phyloP scores from a whole-genome alignment of 139 green algal species.

The Chlamydomonas sphaeroides region DNA sequence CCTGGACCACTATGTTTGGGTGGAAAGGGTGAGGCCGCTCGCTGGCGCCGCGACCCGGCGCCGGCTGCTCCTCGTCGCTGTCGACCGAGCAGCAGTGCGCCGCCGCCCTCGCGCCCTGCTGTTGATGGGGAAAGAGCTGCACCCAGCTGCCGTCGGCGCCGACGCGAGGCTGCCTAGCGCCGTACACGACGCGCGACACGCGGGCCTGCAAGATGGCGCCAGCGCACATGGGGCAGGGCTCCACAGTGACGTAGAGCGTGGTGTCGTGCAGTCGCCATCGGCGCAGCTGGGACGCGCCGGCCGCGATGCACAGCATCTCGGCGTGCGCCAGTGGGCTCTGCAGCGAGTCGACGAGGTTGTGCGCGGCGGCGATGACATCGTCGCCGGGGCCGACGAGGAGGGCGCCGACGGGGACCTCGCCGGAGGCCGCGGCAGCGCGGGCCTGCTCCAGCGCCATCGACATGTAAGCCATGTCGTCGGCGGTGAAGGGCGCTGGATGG shows the following conservation, averaged over 20 bases:
- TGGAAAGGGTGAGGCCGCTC: constrained; percentile 74
- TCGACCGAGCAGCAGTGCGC: no score
- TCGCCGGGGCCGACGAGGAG: constrained; percentile 65
- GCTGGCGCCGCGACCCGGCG: no score
- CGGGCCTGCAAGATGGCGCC: constrained; percentile 88
- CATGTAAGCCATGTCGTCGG: constrained; percentile 54
- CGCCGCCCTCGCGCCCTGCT: no score
- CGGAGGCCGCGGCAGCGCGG: constrained; percentile 28
- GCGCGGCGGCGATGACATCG: constrained; percentile 55
- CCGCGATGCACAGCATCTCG: constrained; percentile 83
- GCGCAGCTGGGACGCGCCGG: constrained; percentile 51
- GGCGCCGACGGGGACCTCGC: constrained; percentile 88
- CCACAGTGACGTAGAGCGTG: constrained; percentile 93
- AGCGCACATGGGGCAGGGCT: constrained; percentile 97
- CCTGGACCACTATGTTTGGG: constrained; percentile 60
- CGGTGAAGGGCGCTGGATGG: neutral
- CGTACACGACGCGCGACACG: constrained; percentile 87
- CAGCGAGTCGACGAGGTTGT: constrained; percentile 72
- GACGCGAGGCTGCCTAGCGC: constrained; percentile 79
- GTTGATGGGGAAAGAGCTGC: constrained; percentile 55
- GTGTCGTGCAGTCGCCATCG: constrained; percentile 76
- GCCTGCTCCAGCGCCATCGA: constrained; percentile 62
- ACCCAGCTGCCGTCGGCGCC: constrained; percentile 93
- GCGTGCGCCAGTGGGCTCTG: constrained; percentile 85
- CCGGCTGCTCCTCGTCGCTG: no score